Evolutionary conservation across 2,329 filamentous ascomycete species (phyloP), one percentile per base, ranked within the genome.

Genomic region (Neonectria coccinea): DNA sequence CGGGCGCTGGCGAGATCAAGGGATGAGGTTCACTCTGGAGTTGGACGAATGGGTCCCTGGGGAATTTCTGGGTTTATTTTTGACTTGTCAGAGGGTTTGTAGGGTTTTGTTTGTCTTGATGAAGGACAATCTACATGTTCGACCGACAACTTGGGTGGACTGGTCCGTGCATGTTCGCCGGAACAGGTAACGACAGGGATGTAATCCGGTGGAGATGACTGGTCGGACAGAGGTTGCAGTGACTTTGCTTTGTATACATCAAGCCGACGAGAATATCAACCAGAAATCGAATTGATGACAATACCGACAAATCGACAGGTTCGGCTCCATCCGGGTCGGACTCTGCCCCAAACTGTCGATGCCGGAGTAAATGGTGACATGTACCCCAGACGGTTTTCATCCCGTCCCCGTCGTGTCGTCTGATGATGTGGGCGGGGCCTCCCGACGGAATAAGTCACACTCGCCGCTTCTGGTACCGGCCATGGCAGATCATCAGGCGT

Each of bases 361-460:
- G 29, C n/a, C 14, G 47, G 11, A 20, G 47, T 7, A 29, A 6
- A 16, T 36, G 33, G 33, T 16, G 33, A 36, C 33, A 36, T 36
- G 14, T 48, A 47, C 11, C 22, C n/a, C 12, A 39, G 16, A 45
- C n/a, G 39, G 36, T 39, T 41, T 57, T 42, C 36, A 39, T 29
- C 41, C 50, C 55, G 29, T 63, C 51, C 61, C 61, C 4, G 5
- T n/a, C 36, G 14, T 39, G 36, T 39, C 36, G 55, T 59, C 61
- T 59, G 61, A 64, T 50, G n/a, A 52, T 55, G n/a, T 18, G 11
- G 33, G 61, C 61, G 61, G 61, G 51, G 56, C 56, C 51, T 51
- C 51, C 61, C 61, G 61, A 59, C 56, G n/a, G 6, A 36, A 51
- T 12, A 64, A 64, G 56, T 42, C 61, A 59, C 61, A 27, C 42